Base-by-base conservation (phyloP, 306 rosid species). In the Vigna mungo region DNA sequence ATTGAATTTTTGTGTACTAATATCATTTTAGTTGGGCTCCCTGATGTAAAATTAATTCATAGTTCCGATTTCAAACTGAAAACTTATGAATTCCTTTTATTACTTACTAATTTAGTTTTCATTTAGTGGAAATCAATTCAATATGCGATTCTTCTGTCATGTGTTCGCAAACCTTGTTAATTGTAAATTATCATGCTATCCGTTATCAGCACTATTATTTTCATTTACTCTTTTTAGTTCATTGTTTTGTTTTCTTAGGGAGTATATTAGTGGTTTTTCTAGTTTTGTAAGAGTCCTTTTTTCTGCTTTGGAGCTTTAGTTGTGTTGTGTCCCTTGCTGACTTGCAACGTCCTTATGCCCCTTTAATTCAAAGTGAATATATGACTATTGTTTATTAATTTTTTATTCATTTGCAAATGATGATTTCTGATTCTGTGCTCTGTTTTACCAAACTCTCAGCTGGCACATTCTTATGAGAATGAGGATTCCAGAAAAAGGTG, bases 381-480 rank as follows among this genome's bases (percentile, higher is more conserved):
- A 47, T 21, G 27, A 78, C 59, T 37, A 34, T 51, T 14, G 54
- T 65, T 54, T 66, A 17, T 51, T 1, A 49, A 48, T 11, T 47
- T 49, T 52, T 64, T 46, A 16, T 46, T 43, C 47, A 13, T 36
- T 76, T 71, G 43, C 4, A 23, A 49, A 27, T 55, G 17, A 27
- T 44, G 76, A 69, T 76, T 68, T 64, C 71, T 85, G 83, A 80
- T 72, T 7, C 51, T 69, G 20, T 80, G 47, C 10, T 81, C 81
- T 79, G 70, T 82, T 58, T 76, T 75, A 66, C 65, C 72, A n/a
- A 72, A 59, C 55, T 67, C 52, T 75, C 86, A 90, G 99, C 82
- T 92, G 99, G 99, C 99, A 95, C 84, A 74, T 95, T 79, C 86
- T 92, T 71, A 95, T 95, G 99, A 86, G 97, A 81, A 95, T 92